Base-by-base conservation (phyloP, 2,329 filamentous ascomycete species). In the Penicillium crustosum region DNA sequence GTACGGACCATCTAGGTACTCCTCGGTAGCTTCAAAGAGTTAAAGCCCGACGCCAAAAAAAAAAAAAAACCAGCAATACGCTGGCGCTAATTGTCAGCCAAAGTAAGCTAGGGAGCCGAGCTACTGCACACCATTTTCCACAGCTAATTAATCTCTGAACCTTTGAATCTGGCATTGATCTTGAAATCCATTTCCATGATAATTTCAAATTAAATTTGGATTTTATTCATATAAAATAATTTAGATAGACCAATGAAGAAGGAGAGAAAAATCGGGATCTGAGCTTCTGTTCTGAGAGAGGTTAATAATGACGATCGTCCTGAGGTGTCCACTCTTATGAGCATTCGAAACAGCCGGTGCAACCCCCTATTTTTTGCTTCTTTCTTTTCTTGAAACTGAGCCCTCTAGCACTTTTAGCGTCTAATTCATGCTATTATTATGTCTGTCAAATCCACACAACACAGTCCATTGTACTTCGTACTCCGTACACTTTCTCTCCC, bases 271-370 rank as follows among this genome's bases (percentile, higher is more conserved):
- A 36, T 10, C 12, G 15, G 43, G 47, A 55, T 50, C 45, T 36
- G 53, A 44, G n/a, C 38, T 51, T 35, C 17, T 42, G 21, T 50
- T 49, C 10, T 49, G 48, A 50, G 39, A 50, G 49, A 49, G 35
- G 39, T 41, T 65, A 60, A 55, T 50, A 35, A 66, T 66, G 58
- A 66, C 59, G 64, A 66, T 66, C 64, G 63, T 57, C 62, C 50
- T 43, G 25, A 61, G 48, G 50, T 62, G 54, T 59, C 64, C 64
- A 66, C 64, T 63, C 61, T 57, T 59, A 59, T 58, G 44, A 47
- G 49, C 41, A 66, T 60, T 59, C 60, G 63, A 66, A 66, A 66
- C 64, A 59, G 45, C 59, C 63, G 60, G 64, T 56, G 53, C 51
- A 55, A 55, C 53, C 53, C 53, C 53, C 53, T 50, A 42, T 49